Conservation (phyloP, 2,329 filamentous ascomycete genomes). For the Ophiostoma populinum region DNA sequence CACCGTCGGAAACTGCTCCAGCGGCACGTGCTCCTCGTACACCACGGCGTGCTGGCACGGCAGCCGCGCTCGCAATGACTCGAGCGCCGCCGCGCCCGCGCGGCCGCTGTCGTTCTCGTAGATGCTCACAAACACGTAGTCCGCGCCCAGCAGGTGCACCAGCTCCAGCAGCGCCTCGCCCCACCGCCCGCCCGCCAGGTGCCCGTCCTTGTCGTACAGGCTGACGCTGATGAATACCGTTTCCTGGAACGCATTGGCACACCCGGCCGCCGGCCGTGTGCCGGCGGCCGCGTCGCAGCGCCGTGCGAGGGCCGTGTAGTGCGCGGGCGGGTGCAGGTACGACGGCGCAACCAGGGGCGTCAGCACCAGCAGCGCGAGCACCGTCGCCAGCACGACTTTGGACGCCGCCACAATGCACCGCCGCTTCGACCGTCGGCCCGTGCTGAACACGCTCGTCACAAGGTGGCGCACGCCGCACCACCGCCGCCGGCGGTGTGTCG, state of each 20-base stretch:
- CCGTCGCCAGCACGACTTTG: not conserved
- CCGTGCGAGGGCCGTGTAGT: conserved; percentile 19
- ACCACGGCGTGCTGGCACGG: conserved; percentile 34
- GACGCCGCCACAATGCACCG: not conserved
- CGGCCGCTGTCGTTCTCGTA: conserved; percentile 55
- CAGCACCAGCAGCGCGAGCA: not conserved
- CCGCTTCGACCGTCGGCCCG: not conserved
- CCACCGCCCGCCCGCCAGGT: conserved; percentile 46
- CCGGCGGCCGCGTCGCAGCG: conserved; percentile 15
- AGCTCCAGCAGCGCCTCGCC: conserved; percentile 41
- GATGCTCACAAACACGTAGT: conserved; percentile 54
- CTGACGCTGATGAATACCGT: conserved; percentile 60
- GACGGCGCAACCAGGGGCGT: conserved; percentile 23
- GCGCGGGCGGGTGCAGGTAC: conserved; percentile 23
- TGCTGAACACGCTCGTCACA: not conserved
- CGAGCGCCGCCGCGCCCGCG: conserved; percentile 35
- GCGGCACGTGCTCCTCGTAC: conserved; percentile 39
- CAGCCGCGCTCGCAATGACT: conserved; percentile 29
- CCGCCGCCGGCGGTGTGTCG: not conserved
- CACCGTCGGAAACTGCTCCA: conserved; percentile 37
- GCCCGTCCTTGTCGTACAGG: conserved; percentile 45
- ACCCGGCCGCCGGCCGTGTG: conserved; percentile 12
- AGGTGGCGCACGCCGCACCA: not conserved
- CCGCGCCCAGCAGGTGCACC: conserved; percentile 45
- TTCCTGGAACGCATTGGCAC: conserved; percentile 30